A percentile compares a stretch with the other conserved stretches of the same genome.
phyloP scores from a whole-genome alignment of 1,284 basidiomycete species.

The Earliella scabrosa region DNA sequence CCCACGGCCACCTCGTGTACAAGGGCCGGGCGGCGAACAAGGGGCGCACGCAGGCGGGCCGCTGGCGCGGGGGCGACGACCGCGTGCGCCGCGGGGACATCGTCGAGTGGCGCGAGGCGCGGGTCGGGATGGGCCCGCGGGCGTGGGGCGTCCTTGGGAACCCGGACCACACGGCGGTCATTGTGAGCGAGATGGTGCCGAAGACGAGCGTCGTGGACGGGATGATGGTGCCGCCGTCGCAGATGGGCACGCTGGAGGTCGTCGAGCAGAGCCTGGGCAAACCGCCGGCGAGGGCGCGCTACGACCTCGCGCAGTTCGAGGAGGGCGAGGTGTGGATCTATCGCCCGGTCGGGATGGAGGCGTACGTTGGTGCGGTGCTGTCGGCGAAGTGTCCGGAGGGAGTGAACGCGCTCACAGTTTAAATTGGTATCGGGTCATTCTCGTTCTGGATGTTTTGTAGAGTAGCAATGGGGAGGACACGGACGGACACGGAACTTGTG shows the following conservation, averaged over 20 bases:
- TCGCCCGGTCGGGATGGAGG: slow-evolving; percentile 40
- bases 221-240: slow-evolving; percentile 27
- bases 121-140: slow-evolving; percentile 35
- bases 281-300: slow-evolving; percentile 35
- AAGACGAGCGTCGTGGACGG: slow-evolving; percentile 30
- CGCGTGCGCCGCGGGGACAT: slow-evolving; percentile 58
- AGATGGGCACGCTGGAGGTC: slow-evolving; percentile 39
- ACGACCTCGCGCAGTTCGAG: slow-evolving; percentile 36
- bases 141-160: slow-evolving; percentile 32
- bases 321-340: slow-evolving; percentile 47
- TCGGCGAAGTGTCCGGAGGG: slow-evolving; percentile 29
- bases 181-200: slow-evolving; percentile 37
- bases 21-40: slow-evolving; percentile 42
- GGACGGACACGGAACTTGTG: too few relatives aligned
- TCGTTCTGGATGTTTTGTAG: too few relatives aligned
- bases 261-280: slow-evolving; percentile 39
- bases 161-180: slow-evolving; percentile 43
- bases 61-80: slow-evolving; percentile 58
- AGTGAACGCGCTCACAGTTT: slow-evolving; percentile 16
- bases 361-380: slow-evolving; percentile 36
- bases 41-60: slow-evolving; percentile 41
- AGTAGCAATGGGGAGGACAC: too few relatives aligned
- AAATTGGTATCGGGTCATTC: too few relatives aligned
- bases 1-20: slow-evolving; percentile 60
- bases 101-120: slow-evolving; percentile 53